Evolutionary conservation across 257 asterid genomes (phyloP), one percentile per base, ranked within the genome.

Genomic region (Jasminum sambac): DNA sequence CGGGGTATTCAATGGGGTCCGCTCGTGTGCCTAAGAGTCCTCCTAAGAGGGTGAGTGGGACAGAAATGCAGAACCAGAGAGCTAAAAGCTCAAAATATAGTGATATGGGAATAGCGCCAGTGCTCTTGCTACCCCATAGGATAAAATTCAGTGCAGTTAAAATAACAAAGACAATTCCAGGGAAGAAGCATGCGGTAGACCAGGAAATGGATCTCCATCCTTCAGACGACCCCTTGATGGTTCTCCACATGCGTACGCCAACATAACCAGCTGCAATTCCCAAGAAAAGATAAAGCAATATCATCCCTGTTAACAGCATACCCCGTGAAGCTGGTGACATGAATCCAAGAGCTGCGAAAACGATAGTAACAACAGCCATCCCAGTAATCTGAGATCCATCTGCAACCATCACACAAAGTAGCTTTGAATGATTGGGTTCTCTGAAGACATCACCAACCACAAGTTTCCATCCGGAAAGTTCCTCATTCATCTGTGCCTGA

Each of bases 321-420:
- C 87, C 87, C 34, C 87, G 84, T 24, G 85, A 83, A 43, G 85
- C 87, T 50, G 87, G 87, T 13, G 87, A 83, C 83, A 83, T 77
- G 73, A 80, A 83, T 30, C 87, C 84, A 72, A 83, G 52, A 44
- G 87, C 84, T 9, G 87, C 84, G 61, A 83, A 80, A 25, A 83
- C 74, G 64, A 80, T 83, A 42, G 83, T 80, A 34, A 83, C 87
- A 26, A 74, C 72, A 26, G 83, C 79, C 84, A 80, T 79, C 25
- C 87, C 83, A 21, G 80, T 71, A 39, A 83, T 83, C 69, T 77
- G 87, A 70, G 77, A 73, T 41, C 87, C 87, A 74, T 80, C 79
- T 11, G 79, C 87, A 43, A 83, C 69, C 87, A 83, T 83, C 40
- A 83, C 77, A 66, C 77, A 74, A 5, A 83, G 77, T 59, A 83